phyloP scores from a whole-genome alignment of 345 rosid species.

The Eucalyptus melliodora region DNA sequence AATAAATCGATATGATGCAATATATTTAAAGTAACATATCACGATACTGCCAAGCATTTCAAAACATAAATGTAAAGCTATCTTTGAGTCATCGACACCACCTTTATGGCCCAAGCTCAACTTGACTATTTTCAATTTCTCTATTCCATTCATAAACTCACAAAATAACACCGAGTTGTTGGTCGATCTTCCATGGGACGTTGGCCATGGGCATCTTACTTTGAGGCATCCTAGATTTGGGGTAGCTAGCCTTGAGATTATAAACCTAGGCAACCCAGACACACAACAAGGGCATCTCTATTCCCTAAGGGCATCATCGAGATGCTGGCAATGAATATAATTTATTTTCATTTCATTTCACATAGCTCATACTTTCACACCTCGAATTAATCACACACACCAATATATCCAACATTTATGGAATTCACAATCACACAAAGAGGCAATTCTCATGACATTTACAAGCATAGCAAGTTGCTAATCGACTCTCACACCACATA shows the following conservation, averaged over 20 bases:
- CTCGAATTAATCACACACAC: neutral
- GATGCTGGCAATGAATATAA: rapidly evolving
- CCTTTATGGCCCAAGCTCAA: no score
- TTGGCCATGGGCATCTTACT: neutral
- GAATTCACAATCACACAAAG: neutral
- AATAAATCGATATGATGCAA: no score
- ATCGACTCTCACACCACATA: neutral
- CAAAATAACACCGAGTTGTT: rapidly evolving
- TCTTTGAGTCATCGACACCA: no score
- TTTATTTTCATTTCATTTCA: no score
- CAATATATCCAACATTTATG: no score
- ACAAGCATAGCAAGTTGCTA: neutral
- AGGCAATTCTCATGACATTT: neutral
- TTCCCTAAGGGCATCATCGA: neutral
- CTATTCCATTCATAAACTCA: no score
- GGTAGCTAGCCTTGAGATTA: neutral
- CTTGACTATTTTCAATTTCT: no score
- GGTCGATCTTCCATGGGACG: neutral
- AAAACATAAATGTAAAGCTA: no score
- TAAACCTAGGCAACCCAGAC: rapidly evolving
- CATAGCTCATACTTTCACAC: neutral
- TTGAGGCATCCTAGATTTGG: rapidly evolving
- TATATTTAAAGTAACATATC: no score
- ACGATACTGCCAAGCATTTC: no score
- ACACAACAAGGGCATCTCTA: rapidly evolving